phyloP scores from a whole-genome alignment of 208 protist genomes.

The Crithidia expoeki region DNA sequence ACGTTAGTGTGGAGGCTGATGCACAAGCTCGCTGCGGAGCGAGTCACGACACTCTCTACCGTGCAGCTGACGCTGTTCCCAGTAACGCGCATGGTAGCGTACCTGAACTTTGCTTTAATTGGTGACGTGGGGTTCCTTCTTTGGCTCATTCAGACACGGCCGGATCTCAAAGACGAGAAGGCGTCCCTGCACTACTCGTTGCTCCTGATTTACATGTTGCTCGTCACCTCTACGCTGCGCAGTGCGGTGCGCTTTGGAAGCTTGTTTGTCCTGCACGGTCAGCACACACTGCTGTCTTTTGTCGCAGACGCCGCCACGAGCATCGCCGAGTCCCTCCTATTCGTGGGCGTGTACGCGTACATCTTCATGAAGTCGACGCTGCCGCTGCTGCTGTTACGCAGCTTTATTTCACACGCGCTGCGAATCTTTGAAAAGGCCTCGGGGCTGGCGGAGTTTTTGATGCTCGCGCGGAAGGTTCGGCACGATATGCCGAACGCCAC shows the following conservation, averaged over 20 bases:
- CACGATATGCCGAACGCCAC: slow-evolving; percentile 46
- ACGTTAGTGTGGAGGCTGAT: slow-evolving; percentile 54
- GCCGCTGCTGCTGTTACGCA: slow-evolving; percentile 60
- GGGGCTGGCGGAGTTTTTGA: slow-evolving; percentile 43
- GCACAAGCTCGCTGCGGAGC: slow-evolving; percentile 70
- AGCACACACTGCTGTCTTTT: slow-evolving; percentile 44
- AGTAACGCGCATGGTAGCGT: slow-evolving; percentile 31
- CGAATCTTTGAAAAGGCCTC: slow-evolving; percentile 42
- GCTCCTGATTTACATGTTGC: slow-evolving; percentile 39
- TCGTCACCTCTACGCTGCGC: slow-evolving; percentile 31
- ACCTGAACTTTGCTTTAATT: slow-evolving; percentile 35
- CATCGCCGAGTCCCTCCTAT: slow-evolving; percentile 44
- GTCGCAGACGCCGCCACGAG: slow-evolving; percentile 39
- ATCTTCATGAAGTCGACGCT: slow-evolving; percentile 42
- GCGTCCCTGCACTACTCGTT: slow-evolving; percentile 36
- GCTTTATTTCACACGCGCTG: slow-evolving; percentile 41
- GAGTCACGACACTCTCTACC: slow-evolving; percentile 42
- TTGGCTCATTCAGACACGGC: slow-evolving; percentile 28
- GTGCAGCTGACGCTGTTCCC: slow-evolving; percentile 24
- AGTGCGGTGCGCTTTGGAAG: slow-evolving; percentile 32
- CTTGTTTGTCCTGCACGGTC: slow-evolving; percentile 25
- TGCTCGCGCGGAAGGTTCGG: slow-evolving; percentile 41
- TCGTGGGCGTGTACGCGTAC: slow-evolving; percentile 57
- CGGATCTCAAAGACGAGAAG: slow-evolving; percentile 22
- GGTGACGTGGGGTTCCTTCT: slow-evolving; percentile 17